Evolutionary conservation across 163 green algal genomes (phyloP).

Genomic region (Chlamydomonas reinhardtii): DNA sequence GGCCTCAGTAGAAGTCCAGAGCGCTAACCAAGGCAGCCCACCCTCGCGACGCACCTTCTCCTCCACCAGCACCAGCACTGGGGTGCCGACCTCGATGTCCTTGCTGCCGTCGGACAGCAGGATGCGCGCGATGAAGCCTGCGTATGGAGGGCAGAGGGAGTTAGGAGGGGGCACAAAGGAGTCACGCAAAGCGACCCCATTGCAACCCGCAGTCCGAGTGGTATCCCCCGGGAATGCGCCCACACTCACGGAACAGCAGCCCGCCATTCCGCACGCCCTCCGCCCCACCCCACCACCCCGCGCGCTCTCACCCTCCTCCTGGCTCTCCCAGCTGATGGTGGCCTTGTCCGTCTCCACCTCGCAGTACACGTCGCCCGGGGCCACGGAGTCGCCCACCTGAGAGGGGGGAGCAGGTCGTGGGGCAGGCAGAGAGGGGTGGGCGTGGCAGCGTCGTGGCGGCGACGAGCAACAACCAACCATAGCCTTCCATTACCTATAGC

Average conservation of each 20-base stretch:
- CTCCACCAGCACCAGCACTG: slow-evolving; percentile 93
- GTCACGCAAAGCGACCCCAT: too few relatives aligned
- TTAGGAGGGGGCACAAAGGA: too few relatives aligned
- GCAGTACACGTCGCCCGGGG: slow-evolving; percentile 85
- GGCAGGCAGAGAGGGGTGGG: not conserved
- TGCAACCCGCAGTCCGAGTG: too few relatives aligned
- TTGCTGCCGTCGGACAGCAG: slow-evolving; percentile 80
- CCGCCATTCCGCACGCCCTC: too few relatives aligned
- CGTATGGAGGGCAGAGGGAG: not conserved
- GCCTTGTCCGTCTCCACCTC: slow-evolving; percentile 97
- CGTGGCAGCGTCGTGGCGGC: not conserved
- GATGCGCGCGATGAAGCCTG: slow-evolving; percentile 90
- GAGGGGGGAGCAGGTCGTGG: too few relatives aligned
- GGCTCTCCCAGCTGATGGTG: slow-evolving; percentile 85
- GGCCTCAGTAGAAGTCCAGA: too few relatives aligned
- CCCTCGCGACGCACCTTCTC: slow-evolving; percentile 70
- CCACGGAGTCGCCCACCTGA: slow-evolving; percentile 81
- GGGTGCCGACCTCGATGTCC: slow-evolving; percentile 85
- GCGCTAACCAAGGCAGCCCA: too few relatives aligned
- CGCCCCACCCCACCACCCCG: too few relatives aligned
- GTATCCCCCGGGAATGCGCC: too few relatives aligned
- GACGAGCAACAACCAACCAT: too few relatives aligned
- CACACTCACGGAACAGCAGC: too few relatives aligned
- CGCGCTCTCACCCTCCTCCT: slow-evolving; percentile 86
- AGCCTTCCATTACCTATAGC: too few relatives aligned